These are phyloP conservation scores for Wickerhamomyces ciferrii DNA, from an alignment of 805 yeast genomes.

Conservation along the genomic window DNA sequence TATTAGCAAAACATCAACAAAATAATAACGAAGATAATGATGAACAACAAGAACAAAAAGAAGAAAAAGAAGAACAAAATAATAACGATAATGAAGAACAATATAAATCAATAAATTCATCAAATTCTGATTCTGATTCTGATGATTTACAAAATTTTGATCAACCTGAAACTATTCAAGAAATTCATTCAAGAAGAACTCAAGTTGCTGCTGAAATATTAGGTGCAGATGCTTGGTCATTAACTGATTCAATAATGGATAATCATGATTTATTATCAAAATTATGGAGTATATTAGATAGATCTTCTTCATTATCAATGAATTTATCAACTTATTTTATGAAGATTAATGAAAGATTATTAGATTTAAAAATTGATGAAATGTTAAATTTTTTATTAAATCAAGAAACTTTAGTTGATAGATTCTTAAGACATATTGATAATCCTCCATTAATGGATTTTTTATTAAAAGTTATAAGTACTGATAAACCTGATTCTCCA, in stretches of 20 bases:
- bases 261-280: conserved; percentile 56
- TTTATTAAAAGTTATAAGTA: conserved; percentile 79
- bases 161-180: conserved; percentile 31
- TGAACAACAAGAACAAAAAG: conserved; percentile 13
- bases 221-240: conserved; percentile 89
- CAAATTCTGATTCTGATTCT: conserved; percentile 25
- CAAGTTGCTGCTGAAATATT: conserved; percentile 84
- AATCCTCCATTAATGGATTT: conserved; percentile 95
- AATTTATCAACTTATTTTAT: conserved; percentile 82
- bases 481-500: conserved; percentile 86
- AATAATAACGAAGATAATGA: conserved; percentile 10
- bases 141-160: conserved; percentile 18
- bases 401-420: conserved; percentile 67
- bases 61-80: conserved; percentile 4
- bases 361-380: conserved; percentile 85
- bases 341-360: conserved; percentile 83
- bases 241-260: conserved; percentile 86
- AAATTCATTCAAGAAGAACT: conserved; percentile 38
- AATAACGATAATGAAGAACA: conserved; percentile 5
- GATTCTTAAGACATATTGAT: conserved; percentile 81
- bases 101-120: conserved; percentile 9
- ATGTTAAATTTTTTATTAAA: conserved; percentile 65
- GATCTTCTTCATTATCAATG: conserved; percentile 61
- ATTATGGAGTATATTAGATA: conserved; percentile 78
- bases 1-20: conserved; percentile 1